A percentile compares a stretch with the other conserved stretches of the same genome.
These are phyloP conservation scores for Pseudogymnoascus sp. DNA, from an alignment of 2,329 filamentous ascomycete genomes.

Conservation along the genomic window DNA sequence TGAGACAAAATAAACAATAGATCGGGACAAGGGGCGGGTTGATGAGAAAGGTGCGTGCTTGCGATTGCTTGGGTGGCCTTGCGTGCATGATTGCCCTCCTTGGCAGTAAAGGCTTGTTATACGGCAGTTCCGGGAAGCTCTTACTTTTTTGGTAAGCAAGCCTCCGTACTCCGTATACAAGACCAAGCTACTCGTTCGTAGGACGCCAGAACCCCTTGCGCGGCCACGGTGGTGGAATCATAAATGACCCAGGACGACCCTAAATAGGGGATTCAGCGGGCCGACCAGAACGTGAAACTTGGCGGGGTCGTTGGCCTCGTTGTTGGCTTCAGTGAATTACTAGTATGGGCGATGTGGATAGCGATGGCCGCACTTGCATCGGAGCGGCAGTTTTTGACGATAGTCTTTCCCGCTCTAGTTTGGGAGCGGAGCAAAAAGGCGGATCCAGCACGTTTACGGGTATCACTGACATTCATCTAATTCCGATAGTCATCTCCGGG, in stretches of 20 bases:
- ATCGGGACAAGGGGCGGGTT: not conserved
- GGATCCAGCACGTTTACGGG: constrained; percentile 6
- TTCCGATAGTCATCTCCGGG: not conserved
- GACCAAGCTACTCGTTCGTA: not conserved
- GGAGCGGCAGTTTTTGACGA: not conserved
- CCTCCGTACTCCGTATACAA: not conserved
- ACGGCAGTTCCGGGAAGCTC: not conserved
- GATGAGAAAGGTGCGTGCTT: not conserved
- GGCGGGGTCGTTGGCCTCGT: not conserved
- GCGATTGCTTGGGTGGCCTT: not conserved
- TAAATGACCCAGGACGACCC: not conserved
- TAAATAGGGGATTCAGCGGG: not conserved
- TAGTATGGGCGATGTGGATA: not conserved
- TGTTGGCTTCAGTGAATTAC: not conserved
- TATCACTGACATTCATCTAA: not conserved
- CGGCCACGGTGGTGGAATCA: not conserved
- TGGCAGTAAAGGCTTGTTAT: not conserved
- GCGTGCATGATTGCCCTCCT: not conserved
- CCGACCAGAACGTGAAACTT: not conserved
- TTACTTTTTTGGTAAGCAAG: not conserved
- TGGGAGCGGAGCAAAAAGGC: not conserved
- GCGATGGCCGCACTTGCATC: not conserved
- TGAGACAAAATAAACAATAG: not conserved
- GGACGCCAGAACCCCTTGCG: not conserved
- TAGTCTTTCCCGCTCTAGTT: not conserved